Percentiles rank a stretch among this genome's conserved stretches.
Evolutionary conservation across 306 rosid species (phyloP).

Genomic region (Canavalia gladiata): DNA sequence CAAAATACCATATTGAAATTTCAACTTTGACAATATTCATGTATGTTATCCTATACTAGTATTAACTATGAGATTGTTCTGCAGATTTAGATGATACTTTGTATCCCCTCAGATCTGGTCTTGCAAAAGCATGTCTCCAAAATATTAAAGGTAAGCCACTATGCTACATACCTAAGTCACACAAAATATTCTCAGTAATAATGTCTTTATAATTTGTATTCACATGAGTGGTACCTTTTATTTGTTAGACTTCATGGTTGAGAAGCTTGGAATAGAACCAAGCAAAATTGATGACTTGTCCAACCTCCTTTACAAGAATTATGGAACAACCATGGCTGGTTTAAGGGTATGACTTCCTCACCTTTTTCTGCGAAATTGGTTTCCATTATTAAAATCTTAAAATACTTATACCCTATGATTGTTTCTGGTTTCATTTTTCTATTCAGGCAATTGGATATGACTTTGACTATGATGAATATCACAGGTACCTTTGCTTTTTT

Average conservation of each 20-base stretch:
- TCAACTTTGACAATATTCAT: not conserved
- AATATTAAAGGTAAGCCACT: slow-evolving; percentile 76
- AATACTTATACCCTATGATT: not conserved
- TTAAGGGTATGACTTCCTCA: slow-evolving; percentile 73
- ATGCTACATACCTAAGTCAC: not conserved
- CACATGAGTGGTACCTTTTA: slow-evolving; percentile 33
- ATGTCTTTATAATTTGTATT: slow-evolving; percentile 12
- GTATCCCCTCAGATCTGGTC: slow-evolving; percentile 84
- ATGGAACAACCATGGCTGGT: slow-evolving; percentile 99
- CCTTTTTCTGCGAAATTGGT: slow-evolving; percentile 13
- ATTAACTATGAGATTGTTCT: slow-evolving; percentile 29
- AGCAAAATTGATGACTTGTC: slow-evolving; percentile 74
- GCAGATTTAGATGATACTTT: slow-evolving; percentile 98
- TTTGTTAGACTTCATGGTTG: slow-evolving; percentile 80
- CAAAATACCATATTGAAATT: slow-evolving; percentile 26
- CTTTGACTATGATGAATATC: slow-evolving; percentile 97
- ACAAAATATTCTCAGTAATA: slow-evolving; percentile 5
- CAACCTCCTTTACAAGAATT: slow-evolving; percentile 84
- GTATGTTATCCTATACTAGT: not conserved
- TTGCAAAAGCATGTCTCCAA: slow-evolving; percentile 67
- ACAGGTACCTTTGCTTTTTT: slow-evolving; percentile 62
- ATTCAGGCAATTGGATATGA: slow-evolving; percentile 94
- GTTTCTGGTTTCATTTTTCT: slow-evolving; percentile 30
- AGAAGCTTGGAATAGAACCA: slow-evolving; percentile 82
- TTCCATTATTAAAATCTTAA: slow-evolving; percentile 1